A percentile compares a stretch with the other conserved stretches of the same genome.
These are phyloP conservation scores for Sequoiadendron giganteum DNA, from an alignment of 75 land plant species.

Conservation along the genomic window DNA sequence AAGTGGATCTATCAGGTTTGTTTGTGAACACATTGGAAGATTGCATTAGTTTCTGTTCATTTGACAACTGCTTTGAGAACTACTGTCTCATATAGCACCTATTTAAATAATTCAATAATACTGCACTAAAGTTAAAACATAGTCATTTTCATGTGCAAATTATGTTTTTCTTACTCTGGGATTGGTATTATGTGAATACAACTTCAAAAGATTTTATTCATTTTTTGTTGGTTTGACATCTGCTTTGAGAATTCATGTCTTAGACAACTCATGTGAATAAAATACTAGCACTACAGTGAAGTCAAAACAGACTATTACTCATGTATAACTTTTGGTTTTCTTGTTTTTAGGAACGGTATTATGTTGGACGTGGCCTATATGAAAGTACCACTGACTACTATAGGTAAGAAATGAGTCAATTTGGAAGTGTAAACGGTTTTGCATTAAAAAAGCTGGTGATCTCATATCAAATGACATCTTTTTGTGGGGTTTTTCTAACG, in stretches of 20 bases:
- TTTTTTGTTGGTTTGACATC: neutral
- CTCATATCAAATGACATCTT: neutral
- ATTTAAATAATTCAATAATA: neutral
- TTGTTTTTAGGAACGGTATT: slow-evolving; percentile 79
- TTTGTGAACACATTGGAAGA: neutral
- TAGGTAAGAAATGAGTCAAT: slow-evolving; percentile 38
- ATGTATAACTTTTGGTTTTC: slow-evolving; percentile 7
- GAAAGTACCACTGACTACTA: slow-evolving; percentile 74
- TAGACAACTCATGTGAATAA: neutral
- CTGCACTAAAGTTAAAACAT: neutral
- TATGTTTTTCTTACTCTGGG: slow-evolving; percentile 41
- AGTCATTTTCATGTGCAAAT: slow-evolving; percentile 8
- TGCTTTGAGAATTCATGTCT: neutral
- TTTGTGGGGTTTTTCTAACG: neutral
- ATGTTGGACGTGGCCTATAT: slow-evolving; percentile 92
- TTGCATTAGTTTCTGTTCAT: neutral
- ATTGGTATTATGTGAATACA: slow-evolving; percentile 64
- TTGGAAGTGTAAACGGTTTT: neutral
- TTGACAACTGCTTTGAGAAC: neutral
- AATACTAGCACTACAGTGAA: neutral
- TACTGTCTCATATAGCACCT: neutral
- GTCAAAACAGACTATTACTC: neutral
- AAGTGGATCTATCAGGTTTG: slow-evolving; percentile 95
- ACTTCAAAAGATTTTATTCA: neutral
- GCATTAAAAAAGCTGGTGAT: neutral